Base-by-base conservation (phyloP, 1,139 yeast species). In the Entelexis sorbosivorans region DNA sequence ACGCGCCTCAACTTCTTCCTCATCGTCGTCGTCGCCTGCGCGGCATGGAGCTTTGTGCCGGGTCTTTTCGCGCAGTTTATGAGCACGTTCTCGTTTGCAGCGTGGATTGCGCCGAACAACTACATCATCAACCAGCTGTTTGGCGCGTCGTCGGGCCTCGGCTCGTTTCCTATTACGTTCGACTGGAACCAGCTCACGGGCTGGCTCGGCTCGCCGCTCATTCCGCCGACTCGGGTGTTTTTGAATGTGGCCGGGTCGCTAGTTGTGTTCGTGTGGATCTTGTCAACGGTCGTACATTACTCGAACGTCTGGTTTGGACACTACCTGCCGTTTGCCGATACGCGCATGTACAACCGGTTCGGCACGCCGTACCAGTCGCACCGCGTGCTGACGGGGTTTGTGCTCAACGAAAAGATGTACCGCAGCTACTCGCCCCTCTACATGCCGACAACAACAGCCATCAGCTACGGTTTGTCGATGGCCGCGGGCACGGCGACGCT, bases 201-300 rank as follows among this genome's bases (percentile, higher is more conserved):
- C 49, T 77, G 75, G 65, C 67, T 77, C 55, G 79, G 81, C 16
- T 75, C 82, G 26, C 86, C 89, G 11, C 72, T 82, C 61, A 73
- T 80, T 58, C 82, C 86, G 9, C 88, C 89, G 31, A 77, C 79
- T 48, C 69, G 75, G 49, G 75, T 81, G 20, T 67, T 76, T 52
- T 69, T 73, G 35, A 79, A 81, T 58, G 72, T 76, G 55, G 68
- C 74, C 38, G 59, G 69, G 6, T 73, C 79, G 19, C 65, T 76
- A 48, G 66, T 77, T 14, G 53, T 72, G 34, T 64, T 75, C 14
- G 70, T 71, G 44, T 76, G 74, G 72, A 61, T 76, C 36, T 61
- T 73, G 29, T 67, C 70, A 33, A 72, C 79, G 4, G 70, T 69
- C n/a, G 53, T 78, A 13, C 78, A 75, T 58, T 78, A 71, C 64